phyloP scores from a whole-genome alignment of 2,329 filamentous ascomycete genomes.

The Geosmithia morbida region DNA sequence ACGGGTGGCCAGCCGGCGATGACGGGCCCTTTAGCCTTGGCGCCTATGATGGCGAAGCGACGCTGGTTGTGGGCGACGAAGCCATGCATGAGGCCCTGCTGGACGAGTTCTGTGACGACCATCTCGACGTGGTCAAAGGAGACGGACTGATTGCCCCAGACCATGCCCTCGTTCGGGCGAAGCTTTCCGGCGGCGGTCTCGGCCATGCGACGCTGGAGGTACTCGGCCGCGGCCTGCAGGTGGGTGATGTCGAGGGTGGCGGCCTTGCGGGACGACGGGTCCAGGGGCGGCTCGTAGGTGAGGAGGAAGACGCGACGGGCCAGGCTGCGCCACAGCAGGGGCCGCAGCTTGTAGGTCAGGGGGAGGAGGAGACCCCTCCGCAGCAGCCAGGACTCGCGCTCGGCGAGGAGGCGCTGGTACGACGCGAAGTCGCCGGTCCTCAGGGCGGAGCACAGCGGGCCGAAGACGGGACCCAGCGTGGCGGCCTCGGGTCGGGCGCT shows the following conservation, averaged over 20 bases:
- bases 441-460: constrained; percentile 60
- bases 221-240: constrained; percentile 47
- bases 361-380: constrained; percentile 62
- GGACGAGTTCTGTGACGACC: constrained; percentile 60
- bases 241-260: constrained; percentile 63
- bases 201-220: constrained; percentile 49
- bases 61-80: constrained; percentile 67
- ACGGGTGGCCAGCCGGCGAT: constrained; percentile 63
- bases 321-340: constrained; percentile 73
- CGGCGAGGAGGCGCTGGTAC: constrained; percentile 56
- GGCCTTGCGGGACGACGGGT: constrained; percentile 42
- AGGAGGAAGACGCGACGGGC: constrained; percentile 65
- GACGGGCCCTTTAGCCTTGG: constrained; percentile 49
- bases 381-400: constrained; percentile 59
- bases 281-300: constrained; percentile 53
- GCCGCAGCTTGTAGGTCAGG: constrained; percentile 62
- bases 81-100: constrained; percentile 69
- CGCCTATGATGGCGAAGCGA: constrained; percentile 71
- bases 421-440: constrained; percentile 57
- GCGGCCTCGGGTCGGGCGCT: constrained; percentile 50
- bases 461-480: constrained; percentile 50
- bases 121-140: constrained; percentile 58
- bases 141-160: constrained; percentile 49
- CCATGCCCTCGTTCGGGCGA: constrained; percentile 41
- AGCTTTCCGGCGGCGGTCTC: constrained; percentile 29